phyloP scores from a whole-genome alignment of 345 rosid genomes.

The Salix udensis region DNA sequence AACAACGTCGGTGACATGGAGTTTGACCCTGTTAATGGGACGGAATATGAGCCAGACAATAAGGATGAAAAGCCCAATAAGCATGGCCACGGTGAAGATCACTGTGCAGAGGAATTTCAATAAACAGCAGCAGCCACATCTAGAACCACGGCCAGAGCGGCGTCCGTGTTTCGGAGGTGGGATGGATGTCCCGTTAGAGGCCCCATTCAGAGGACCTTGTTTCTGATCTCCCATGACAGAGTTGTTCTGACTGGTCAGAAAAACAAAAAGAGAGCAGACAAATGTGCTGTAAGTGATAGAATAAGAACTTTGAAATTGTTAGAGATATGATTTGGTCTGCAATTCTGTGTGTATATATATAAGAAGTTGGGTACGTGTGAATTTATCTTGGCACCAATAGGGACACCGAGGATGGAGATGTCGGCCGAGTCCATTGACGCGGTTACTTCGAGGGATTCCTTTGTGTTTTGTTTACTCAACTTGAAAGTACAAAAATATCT shows the following conservation, averaged over 20 bases:
- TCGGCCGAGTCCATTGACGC: slow-evolving; percentile 26
- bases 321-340: not conserved
- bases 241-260: not conserved
- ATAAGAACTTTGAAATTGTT: not conserved
- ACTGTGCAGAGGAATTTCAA: slow-evolving; percentile 43
- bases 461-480: not conserved
- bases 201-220: slow-evolving; percentile 51
- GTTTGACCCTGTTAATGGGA: slow-evolving; percentile 34
- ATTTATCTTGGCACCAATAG: not conserved
- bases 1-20: slow-evolving; percentile 36
- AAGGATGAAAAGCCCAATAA: slow-evolving; percentile 30
- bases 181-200: slow-evolving; percentile 65
- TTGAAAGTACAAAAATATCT: not conserved
- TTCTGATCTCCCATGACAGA: slow-evolving; percentile 44
- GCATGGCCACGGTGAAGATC: slow-evolving; percentile 32
- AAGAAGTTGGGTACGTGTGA: not conserved
- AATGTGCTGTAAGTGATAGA: not conserved
- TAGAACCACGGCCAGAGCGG: slow-evolving; percentile 44
- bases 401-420: not conserved
- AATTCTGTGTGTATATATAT: not conserved
- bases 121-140: slow-evolving; percentile 59
- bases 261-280: not conserved
- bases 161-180: slow-evolving; percentile 50
- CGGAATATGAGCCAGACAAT: slow-evolving; percentile 45
- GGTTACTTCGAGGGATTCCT: slow-evolving; percentile 14